Evolutionary conservation across 1,284 basidiomycete genomes (phyloP).

Genomic region (Sphaerobolus stellatus): DNA sequence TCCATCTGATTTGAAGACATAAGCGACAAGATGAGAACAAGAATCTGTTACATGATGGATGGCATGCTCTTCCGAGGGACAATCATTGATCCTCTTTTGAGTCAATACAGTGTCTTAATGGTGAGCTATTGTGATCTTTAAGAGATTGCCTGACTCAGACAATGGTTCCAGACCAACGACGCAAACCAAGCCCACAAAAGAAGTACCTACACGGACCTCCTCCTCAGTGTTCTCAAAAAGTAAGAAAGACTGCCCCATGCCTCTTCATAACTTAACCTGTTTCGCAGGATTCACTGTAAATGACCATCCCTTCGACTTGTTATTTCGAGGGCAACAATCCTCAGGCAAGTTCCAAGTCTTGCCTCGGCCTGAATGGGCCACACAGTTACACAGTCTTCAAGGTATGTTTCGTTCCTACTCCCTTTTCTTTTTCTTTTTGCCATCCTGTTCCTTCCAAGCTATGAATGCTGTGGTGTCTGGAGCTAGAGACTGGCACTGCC

Average conservation of each 20-base stretch:
- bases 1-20: conserved; percentile 98
- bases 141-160: conserved; percentile 1
- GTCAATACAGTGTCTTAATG: conserved; percentile 93
- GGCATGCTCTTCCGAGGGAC: conserved; percentile 97
- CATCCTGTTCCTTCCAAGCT: too few relatives aligned
- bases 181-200: conserved; percentile 95
- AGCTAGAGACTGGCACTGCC: too few relatives aligned
- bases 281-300: conserved; percentile 77
- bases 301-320: conserved; percentile 87
- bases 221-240: conserved; percentile 93
- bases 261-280: conserved; percentile 23
- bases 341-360: too few relatives aligned
- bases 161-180: conserved; percentile 17
- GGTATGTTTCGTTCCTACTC: too few relatives aligned
- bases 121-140: conserved; percentile 43
- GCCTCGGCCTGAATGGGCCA: too few relatives aligned
- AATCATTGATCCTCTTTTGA: conserved; percentile 84
- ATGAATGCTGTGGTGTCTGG: too few relatives aligned
- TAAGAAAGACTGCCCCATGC: conserved; percentile 34
- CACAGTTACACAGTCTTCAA: too few relatives aligned
- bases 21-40: conserved; percentile 74
- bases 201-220: conserved; percentile 89
- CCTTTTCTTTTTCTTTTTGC: too few relatives aligned
- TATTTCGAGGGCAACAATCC: conserved; percentile 93
- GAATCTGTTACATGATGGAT: conserved; percentile 97